Conservation (phyloP, 345 rosid species). For the Microcos paniculata region DNA sequence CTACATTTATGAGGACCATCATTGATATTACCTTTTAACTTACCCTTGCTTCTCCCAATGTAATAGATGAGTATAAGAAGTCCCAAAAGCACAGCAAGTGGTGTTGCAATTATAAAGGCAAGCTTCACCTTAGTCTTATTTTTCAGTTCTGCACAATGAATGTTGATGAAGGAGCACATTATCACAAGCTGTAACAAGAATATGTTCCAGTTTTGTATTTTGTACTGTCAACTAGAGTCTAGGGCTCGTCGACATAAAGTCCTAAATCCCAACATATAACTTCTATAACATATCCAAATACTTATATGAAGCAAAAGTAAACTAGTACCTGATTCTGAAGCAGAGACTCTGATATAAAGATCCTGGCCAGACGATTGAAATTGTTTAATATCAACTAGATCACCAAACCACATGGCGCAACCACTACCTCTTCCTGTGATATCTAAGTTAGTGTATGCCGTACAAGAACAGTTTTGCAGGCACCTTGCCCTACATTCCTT, state of each 20-base stretch:
- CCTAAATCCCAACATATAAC: background rate
- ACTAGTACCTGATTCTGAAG: conserved; percentile 23
- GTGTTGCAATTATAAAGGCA: background rate
- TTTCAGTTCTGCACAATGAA: background rate
- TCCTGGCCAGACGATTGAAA: conserved; percentile 29
- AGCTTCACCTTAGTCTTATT: background rate
- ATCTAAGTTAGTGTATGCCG: conserved; percentile 8
- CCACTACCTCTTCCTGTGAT: conserved; percentile 17
- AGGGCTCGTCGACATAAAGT: too few species aligned
- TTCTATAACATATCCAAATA: background rate
- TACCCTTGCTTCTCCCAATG: background rate
- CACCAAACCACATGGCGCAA: conserved; percentile 18
- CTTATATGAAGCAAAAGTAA: background rate
- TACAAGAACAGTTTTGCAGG: conserved; percentile 24
- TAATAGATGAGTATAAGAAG: background rate
- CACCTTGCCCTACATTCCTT: conserved; percentile 14
- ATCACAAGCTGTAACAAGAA: background rate
- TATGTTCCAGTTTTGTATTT: background rate
- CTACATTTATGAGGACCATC: background rate
- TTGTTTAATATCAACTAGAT: conserved; percentile 22
- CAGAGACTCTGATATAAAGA: conserved; percentile 61
- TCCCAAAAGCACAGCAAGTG: background rate
- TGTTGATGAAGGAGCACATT: background rate
- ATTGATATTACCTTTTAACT: background rate
- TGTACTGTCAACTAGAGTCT: background rate